These are phyloP conservation scores for Oryza meyeriana DNA, from an alignment of 176 grass and related monocot genomes.

Conservation along the genomic window DNA sequence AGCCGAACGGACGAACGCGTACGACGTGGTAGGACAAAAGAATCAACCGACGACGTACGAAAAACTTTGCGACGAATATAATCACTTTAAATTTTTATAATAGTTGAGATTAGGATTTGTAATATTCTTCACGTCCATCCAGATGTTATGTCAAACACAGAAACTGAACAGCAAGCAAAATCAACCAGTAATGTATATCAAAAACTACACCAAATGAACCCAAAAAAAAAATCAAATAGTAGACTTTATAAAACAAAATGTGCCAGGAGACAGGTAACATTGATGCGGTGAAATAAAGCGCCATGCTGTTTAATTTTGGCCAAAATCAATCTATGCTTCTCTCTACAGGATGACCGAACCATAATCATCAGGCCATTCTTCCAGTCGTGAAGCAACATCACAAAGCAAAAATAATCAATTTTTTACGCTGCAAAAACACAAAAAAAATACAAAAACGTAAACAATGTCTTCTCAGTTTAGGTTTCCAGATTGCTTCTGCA, in stretches of 20 bases:
- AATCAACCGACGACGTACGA: no score
- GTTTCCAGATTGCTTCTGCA: slow-evolving; percentile 34
- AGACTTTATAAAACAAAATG: not conserved
- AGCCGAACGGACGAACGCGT: no score
- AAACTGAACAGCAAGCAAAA: not conserved
- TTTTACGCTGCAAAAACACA: not conserved
- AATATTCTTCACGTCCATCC: no score
- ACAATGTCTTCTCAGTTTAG: slow-evolving; percentile 30
- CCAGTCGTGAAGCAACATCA: slow-evolving; percentile 34
- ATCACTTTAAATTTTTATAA: no score
- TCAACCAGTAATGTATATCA: not conserved
- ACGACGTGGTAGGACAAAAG: no score
- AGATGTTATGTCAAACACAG: no score
- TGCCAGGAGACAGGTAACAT: slow-evolving; percentile 46
- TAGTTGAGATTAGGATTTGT: no score
- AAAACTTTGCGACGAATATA: no score
- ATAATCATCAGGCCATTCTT: slow-evolving; percentile 14
- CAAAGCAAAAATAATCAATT: not conserved
- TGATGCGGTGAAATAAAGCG: slow-evolving; percentile 5
- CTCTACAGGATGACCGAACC: slow-evolving; percentile 25
- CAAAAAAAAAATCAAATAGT: not conserved
- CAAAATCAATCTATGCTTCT: slow-evolving; percentile 32
- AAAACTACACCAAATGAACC: not conserved
- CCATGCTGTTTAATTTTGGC: slow-evolving; percentile 45
- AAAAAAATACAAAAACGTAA: not conserved